Percentiles rank a stretch among this genome's conserved stretches.
These are phyloP conservation scores for Emydomyces testavorans DNA, from an alignment of 2,329 filamentous ascomycete genomes.

Conservation along the genomic window DNA sequence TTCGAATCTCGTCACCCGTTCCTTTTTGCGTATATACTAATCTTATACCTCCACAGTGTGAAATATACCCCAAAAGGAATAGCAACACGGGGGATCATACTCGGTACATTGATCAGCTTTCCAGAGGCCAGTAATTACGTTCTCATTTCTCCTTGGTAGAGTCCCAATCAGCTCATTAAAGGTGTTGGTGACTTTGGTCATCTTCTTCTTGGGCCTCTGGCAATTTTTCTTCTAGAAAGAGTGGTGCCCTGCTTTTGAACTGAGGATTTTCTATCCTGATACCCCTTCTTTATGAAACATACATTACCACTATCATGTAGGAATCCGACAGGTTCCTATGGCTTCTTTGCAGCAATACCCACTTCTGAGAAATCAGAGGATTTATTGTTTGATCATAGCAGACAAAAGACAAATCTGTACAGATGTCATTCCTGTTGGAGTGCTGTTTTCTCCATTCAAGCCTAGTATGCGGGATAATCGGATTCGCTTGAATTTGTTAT, in stretches of 20 bases:
- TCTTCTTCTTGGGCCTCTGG: background rate
- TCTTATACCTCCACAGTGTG: background rate
- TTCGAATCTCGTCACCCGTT: background rate
- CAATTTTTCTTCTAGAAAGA: background rate
- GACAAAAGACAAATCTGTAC: too few species aligned
- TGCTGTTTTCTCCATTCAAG: too few species aligned
- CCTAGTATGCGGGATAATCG: too few species aligned
- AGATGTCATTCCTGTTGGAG: too few species aligned
- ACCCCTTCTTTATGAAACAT: conserved; percentile 1
- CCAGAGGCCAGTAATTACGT: too few species aligned
- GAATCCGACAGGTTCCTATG: background rate
- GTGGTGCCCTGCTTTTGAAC: background rate
- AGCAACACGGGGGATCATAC: too few species aligned
- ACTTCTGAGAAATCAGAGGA: background rate
- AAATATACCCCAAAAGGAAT: background rate
- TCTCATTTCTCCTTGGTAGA: too few species aligned
- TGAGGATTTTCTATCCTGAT: background rate
- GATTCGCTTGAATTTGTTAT: too few species aligned
- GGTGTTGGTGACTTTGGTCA: background rate
- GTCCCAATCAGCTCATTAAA: background rate
- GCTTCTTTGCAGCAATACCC: background rate
- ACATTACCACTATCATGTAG: background rate
- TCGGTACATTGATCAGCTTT: too few species aligned
- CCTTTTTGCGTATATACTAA: background rate
- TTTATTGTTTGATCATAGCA: background rate